phyloP scores from a whole-genome alignment of 148 eudicot genomes.

The Amaranthus hypochondriacus region DNA sequence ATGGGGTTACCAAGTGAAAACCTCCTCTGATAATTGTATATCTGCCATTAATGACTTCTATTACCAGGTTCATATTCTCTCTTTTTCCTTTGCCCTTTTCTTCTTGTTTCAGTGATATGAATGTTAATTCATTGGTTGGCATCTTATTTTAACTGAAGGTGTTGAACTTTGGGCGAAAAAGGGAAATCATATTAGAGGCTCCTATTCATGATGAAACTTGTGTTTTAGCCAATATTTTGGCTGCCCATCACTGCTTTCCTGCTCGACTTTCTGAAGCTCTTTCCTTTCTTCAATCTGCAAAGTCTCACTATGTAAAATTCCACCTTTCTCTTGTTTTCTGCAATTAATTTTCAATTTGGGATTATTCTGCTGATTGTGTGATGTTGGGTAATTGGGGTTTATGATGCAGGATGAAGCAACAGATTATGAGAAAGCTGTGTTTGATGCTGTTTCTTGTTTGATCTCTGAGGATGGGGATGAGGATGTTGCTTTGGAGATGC shows the following conservation, averaged over 20 bases:
- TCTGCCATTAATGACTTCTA: constrained; percentile 71
- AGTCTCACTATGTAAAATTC: constrained; percentile 43
- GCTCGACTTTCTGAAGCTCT: constrained; percentile 36
- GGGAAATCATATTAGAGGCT: constrained; percentile 68
- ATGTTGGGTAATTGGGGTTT: constrained; percentile 13
- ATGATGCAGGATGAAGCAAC: constrained; percentile 58
- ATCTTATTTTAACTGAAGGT: constrained; percentile 36
- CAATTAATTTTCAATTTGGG: constrained; percentile 7
- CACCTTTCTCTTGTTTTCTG: constrained; percentile 1
- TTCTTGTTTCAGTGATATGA: background rate
- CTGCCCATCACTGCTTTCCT: constrained; percentile 47
- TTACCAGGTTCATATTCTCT: constrained; percentile 48
- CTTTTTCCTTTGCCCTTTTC: background rate
- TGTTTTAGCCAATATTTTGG: constrained; percentile 71
- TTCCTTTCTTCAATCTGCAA: constrained; percentile 52
- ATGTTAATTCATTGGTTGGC: background rate
- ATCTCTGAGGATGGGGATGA: constrained; percentile 67
- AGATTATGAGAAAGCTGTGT: constrained; percentile 76
- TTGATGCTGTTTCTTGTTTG: constrained; percentile 52
- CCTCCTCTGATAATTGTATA: constrained; percentile 64
- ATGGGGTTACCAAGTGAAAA: constrained; percentile 75
- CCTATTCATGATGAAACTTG: constrained; percentile 56
- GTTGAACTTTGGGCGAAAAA: constrained; percentile 62
- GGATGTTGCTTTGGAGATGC: constrained; percentile 62
- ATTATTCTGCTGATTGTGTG: background rate